phyloP scores from a whole-genome alignment of 1,284 basidiomycete genomes.

The Macrocybe sp. region DNA sequence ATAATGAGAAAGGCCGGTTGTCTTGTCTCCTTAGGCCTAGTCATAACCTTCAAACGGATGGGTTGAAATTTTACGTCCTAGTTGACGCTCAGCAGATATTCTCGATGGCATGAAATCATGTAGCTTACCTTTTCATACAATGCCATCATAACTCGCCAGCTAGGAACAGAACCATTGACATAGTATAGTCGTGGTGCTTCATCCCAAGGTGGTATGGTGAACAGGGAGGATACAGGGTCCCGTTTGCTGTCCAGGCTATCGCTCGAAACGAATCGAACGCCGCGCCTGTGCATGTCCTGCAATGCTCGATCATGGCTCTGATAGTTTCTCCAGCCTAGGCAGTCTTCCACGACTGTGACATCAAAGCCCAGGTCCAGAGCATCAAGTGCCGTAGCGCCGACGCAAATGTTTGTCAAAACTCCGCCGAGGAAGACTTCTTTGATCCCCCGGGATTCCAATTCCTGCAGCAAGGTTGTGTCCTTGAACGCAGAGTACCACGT shows the following conservation, averaged over 20 bases:
- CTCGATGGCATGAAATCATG: constrained; percentile 2
- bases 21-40: constrained; percentile 18
- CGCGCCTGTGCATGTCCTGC: constrained; percentile 12
- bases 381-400: constrained; percentile 18
- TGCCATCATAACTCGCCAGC: constrained; percentile 21
- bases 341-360: constrained; percentile 16
- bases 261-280: constrained; percentile 8
- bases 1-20: constrained; percentile 17
- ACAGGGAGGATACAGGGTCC: background rate
- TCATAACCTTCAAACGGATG: constrained; percentile 16
- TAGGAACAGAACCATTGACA: constrained; percentile 22
- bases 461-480: constrained; percentile 13
- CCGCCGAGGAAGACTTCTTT: constrained; percentile 17
- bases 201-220: constrained; percentile 3
- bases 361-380: constrained; percentile 14
- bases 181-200: constrained; percentile 16
- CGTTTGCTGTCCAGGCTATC: constrained; percentile 5
- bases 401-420: constrained; percentile 19
- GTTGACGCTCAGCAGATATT: background rate
- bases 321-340: constrained; percentile 18
- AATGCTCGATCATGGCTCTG: constrained; percentile 16
- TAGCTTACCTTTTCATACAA: constrained; percentile 19
- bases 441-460: constrained; percentile 12
- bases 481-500: constrained; percentile 22
- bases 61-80: constrained; percentile 10